These are phyloP conservation scores for Phialocephala sp. DNA, from an alignment of 2,329 filamentous ascomycete species.

Conservation along the genomic window DNA sequence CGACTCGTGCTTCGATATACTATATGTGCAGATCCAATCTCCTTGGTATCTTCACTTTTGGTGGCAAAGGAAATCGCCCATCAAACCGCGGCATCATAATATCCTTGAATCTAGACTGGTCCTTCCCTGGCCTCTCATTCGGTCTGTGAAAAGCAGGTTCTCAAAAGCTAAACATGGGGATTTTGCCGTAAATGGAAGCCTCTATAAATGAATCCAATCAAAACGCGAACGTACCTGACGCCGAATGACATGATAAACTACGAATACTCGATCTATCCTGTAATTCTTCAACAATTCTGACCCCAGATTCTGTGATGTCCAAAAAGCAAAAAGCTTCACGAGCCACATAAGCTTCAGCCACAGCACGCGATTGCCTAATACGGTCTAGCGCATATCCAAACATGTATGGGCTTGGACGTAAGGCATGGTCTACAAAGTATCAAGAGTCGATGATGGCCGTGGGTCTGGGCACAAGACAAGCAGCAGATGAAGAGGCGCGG, in stretches of 20 bases:
- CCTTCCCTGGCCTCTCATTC: slow-evolving; percentile 9
- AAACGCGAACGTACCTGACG: slow-evolving; percentile 5
- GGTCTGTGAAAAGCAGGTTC: slow-evolving; percentile 13
- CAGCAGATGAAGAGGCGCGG: slow-evolving; percentile 66
- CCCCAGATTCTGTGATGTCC: slow-evolving; percentile 3
- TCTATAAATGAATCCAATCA: slow-evolving; percentile 14
- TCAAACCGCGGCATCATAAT: background rate
- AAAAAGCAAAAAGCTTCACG: background rate
- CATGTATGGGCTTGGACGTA: slow-evolving; percentile 19
- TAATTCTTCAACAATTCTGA: background rate
- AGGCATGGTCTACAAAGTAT: slow-evolving; percentile 32
- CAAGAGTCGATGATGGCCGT: slow-evolving; percentile 40
- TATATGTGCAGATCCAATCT: background rate
- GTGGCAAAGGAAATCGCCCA: background rate
- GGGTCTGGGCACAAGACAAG: slow-evolving; percentile 39
- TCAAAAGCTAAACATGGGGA: background rate
- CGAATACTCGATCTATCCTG: background rate
- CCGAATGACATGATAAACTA: background rate
- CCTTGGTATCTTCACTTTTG: background rate
- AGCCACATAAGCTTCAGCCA: slow-evolving; percentile 10
- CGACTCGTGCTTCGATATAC: background rate
- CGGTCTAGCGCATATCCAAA: slow-evolving; percentile 16
- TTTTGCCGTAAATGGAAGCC: slow-evolving; percentile 17
- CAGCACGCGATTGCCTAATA: background rate
- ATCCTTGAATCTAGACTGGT: background rate